Evolutionary conservation across 2,329 filamentous ascomycete genomes (phyloP), one percentile per base, ranked within the genome.

Genomic region (Penicillium digitatum): DNA sequence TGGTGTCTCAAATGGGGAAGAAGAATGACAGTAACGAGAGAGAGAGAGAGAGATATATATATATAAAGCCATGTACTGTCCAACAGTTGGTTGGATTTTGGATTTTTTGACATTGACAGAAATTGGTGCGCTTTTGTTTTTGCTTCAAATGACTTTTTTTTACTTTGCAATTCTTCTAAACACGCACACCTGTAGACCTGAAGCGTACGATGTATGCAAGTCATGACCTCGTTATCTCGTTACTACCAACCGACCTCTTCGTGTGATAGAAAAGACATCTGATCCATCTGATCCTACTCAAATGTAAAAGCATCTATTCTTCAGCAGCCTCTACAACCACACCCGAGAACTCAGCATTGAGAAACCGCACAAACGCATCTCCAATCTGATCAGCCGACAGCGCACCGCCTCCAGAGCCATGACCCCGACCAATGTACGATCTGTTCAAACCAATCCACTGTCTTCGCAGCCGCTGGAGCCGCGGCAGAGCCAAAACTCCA

Each of bases 371-470:
- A 71, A 79, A 79, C 7, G 75, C 75, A 66, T 75, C 73, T 1
- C 68, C 69, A 14, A 77, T 66, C 56, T 75, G 69, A 20, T 71
- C 71, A 44, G 61, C 48, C 14, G 59, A 60, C 48, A 77, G 57
- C 9, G 63, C 62, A 10, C 72, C 69, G 47, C 69, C 65, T 1
- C 64, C 69, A 31, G 66, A 63, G 24, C 70, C 70, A 63, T 76
- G 71, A 9, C 70, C 67, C 40, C 67, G 65, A 4, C 66, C 70
- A 29, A 73, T 63, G 65, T 74, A 75, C 27, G 66, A 66, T 44
- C 76, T 63, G 56, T 79, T 78, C 55, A 78, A 67, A 55, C 74
- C 70, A 38, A 78, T 77, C 72, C 76, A 79, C 64, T 77, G 76
- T 51, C 76, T 68, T 20, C 75, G 62, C 57, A 78, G 47, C 16